These are phyloP conservation scores for Lentinus polychrous DNA, from an alignment of 1,284 basidiomycete species.

Conservation along the genomic window DNA sequence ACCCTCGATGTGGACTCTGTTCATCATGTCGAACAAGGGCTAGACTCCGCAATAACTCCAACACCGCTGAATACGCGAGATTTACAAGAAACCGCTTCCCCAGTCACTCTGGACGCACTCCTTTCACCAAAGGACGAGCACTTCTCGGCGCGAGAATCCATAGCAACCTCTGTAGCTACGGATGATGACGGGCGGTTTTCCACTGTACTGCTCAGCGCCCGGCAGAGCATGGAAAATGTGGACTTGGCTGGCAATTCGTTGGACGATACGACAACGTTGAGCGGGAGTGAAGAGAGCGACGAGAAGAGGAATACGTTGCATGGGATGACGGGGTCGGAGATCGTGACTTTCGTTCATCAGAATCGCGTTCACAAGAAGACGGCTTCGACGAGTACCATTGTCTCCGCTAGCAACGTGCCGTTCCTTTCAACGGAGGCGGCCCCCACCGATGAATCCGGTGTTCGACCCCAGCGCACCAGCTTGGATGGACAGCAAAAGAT, in stretches of 20 bases:
- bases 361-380: conserved; percentile 48
- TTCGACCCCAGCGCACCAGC: conserved; percentile 34
- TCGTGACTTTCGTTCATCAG: conserved; percentile 12
- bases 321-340: conserved; percentile 8
- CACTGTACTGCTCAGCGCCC: conserved; percentile 41
- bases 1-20: background rate
- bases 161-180: conserved; percentile 50
- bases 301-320: conserved; percentile 22
- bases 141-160: conserved; percentile 30
- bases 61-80: background rate
- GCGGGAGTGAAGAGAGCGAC: conserved; percentile 15
- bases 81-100: background rate
- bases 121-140: conserved; percentile 31
- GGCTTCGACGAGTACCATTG: conserved; percentile 53
- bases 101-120: conserved; percentile 28
- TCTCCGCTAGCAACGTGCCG: conserved; percentile 43
- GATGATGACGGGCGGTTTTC: conserved; percentile 59
- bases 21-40: background rate
- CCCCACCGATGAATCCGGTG: conserved; percentile 34
- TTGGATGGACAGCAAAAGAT: conserved; percentile 61
- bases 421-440: conserved; percentile 44
- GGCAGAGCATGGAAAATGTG: conserved; percentile 24
- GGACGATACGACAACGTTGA: conserved; percentile 12
- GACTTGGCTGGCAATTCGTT: conserved; percentile 12
- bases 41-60: background rate